Evolutionary conservation across 352 stramenopile genomes (phyloP), one percentile per base, ranked within the genome.

Genomic region (Pythium sukuiense): DNA sequence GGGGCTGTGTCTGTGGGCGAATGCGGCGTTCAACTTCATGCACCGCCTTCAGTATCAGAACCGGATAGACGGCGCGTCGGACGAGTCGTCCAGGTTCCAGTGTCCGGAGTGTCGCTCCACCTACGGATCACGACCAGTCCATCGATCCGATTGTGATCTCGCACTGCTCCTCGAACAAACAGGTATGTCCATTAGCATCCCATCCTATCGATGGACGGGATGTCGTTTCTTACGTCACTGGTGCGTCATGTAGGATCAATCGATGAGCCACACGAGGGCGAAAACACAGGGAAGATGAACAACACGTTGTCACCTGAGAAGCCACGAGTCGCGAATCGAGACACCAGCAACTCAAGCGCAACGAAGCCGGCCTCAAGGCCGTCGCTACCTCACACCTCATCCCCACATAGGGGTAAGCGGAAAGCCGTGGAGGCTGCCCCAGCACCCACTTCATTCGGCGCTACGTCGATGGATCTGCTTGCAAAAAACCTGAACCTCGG

Each of bases 11-110:
- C 58, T 92, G 46, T 92, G 83, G 83, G 79, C 83, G 6, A 92
- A 92, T 52, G 83, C 81, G 14, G 83, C 83, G 37, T 92, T 85
- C 67, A 86, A 90, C 55, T 84, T 89, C 41, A 75, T 92, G 9
- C 74, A 81, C 46, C 77, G 83, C 6, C 54, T 92, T 50, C 84
- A 92, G 62, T 92, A 78, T 72, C 80, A 90, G 56, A 71, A 72
- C 20, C 58, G 67, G 13, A 20, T 61, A 30, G 46, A 67, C n/a
- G 24, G 62, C 2, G 29, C 56, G 2, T 16, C 54, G 1, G 63
- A 69, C 33, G 65, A 48, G 18, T 55, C 63, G 18, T 79, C 70
- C 55, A 55, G 55, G 37, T 88, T 76, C 55, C 72, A 76, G 57
- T 92, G 83, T 55, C 76, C 74, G 13, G 76, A 73, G 52, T 91